Percentiles rank a stretch among this genome's conserved stretches.
Evolutionary conservation across 345 rosid genomes (phyloP).

Genomic region (Heritiera fomes): DNA sequence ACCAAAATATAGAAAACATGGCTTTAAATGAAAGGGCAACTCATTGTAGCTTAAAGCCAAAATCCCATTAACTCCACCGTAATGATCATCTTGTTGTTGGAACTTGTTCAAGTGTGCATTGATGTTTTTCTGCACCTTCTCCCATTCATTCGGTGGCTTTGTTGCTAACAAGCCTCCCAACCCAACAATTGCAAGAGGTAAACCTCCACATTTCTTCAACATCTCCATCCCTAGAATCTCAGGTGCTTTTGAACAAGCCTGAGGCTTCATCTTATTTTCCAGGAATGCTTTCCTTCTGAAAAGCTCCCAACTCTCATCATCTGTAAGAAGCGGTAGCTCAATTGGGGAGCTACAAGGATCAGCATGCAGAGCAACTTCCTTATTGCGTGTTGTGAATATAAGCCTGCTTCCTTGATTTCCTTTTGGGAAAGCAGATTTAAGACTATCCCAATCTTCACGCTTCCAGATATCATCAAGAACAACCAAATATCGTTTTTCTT

Average conservation of each 20-base stretch:
- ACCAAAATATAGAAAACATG: slow-evolving; percentile 34
- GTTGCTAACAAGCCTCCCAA: slow-evolving; percentile 19
- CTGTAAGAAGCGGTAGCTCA: neutral
- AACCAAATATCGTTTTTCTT: slow-evolving; percentile 1
- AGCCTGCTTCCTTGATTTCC: neutral
- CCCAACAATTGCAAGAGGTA: slow-evolving; percentile 27
- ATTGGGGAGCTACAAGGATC: neutral
- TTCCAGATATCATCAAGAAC: slow-evolving; percentile 25
- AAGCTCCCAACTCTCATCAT: slow-evolving; percentile 16
- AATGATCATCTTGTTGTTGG: neutral
- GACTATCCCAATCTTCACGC: slow-evolving; percentile 5
- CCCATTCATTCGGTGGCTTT: neutral
- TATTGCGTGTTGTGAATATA: neutral
- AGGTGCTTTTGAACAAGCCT: neutral
- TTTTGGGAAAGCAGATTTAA: slow-evolving; percentile 13
- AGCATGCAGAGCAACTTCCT: neutral
- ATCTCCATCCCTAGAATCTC: slow-evolving; percentile 14
- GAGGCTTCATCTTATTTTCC: neutral
- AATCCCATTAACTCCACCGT: slow-evolving; percentile 14
- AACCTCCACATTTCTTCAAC: slow-evolving; percentile 21
- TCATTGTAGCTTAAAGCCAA: slow-evolving; percentile 36
- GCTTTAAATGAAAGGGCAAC: slow-evolving; percentile 32
- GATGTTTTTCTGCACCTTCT: neutral
- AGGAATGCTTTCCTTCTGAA: neutral
- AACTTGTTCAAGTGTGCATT: neutral